Conservation (phyloP, 2,329 filamentous ascomycete species). For the Fonsecaea erecta region DNA sequence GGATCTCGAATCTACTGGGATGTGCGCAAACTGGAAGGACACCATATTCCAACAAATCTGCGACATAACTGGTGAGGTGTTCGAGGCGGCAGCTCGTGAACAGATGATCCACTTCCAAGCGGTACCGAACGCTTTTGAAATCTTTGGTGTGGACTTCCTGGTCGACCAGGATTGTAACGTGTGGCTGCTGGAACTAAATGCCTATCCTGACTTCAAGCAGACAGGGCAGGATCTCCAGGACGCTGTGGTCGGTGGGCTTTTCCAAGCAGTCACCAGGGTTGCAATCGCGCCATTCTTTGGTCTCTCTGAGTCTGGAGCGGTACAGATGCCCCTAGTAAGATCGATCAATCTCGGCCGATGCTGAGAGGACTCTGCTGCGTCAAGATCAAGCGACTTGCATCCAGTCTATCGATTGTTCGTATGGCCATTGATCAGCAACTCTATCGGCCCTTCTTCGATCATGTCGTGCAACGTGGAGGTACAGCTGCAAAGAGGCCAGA, state of each 20-base stretch:
- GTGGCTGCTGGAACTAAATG: slow-evolving; percentile 90
- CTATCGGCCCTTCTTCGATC: background rate
- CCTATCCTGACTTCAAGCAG: slow-evolving; percentile 94
- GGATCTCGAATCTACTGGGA: slow-evolving; percentile 59
- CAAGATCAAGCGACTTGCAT: slow-evolving; percentile 6
- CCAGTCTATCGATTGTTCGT: background rate
- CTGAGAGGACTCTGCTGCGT: slow-evolving; percentile 29
- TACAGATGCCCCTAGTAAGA: slow-evolving; percentile 44
- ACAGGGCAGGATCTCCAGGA: slow-evolving; percentile 75
- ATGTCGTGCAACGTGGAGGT: slow-evolving; percentile 8
- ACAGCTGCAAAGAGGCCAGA: background rate
- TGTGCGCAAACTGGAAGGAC: slow-evolving; percentile 56
- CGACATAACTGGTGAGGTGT: slow-evolving; percentile 72
- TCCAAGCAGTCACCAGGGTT: slow-evolving; percentile 70
- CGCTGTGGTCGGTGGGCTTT: slow-evolving; percentile 73
- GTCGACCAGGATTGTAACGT: slow-evolving; percentile 68
- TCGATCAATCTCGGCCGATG: slow-evolving; percentile 53
- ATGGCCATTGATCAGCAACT: background rate
- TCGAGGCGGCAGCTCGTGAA: slow-evolving; percentile 80
- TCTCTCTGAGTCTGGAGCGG: slow-evolving; percentile 23
- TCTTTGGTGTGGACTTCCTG: slow-evolving; percentile 90
- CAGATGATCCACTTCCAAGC: slow-evolving; percentile 94
- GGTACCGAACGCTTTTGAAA: slow-evolving; percentile 83
- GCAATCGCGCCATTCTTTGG: slow-evolving; percentile 73
- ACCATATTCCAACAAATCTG: slow-evolving; percentile 76